phyloP scores from a whole-genome alignment of 441 rosid species.

The Francoa sonchifolia region DNA sequence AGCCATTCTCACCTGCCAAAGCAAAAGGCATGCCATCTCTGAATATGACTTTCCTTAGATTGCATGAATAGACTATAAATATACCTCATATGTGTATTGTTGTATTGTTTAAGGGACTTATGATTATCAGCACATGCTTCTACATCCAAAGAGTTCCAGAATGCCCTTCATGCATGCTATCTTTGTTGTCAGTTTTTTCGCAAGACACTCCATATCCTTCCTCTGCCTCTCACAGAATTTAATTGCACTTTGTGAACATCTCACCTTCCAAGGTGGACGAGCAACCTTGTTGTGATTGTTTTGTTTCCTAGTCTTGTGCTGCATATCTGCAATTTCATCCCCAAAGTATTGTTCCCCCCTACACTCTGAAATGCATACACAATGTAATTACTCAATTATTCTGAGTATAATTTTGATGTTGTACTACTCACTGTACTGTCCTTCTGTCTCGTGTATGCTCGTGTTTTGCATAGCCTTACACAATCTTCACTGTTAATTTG shows the following conservation, averaged over 20 bases:
- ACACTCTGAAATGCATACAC: too few relatives aligned
- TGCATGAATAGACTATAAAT: too few relatives aligned
- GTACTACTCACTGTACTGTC: too few relatives aligned
- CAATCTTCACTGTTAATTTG: too few relatives aligned
- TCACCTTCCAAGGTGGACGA: conserved; percentile 21
- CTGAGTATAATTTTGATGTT: too few relatives aligned
- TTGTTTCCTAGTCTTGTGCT: conserved; percentile 17
- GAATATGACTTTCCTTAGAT: too few relatives aligned
- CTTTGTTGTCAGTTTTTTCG: conserved; percentile 49
- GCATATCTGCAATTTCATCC: conserved; percentile 26
- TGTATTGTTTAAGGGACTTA: conserved; percentile 25
- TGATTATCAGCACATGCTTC: conserved; percentile 24
- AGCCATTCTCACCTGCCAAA: conserved; percentile 37
- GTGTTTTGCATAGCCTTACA: too few relatives aligned
- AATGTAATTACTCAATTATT: too few relatives aligned
- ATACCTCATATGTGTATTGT: conserved; percentile 50
- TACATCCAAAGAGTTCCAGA: too few relatives aligned
- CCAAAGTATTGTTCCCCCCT: conserved; percentile 41
- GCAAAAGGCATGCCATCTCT: too few relatives aligned
- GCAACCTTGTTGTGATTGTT: conserved; percentile 23
- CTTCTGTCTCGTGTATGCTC: too few relatives aligned
- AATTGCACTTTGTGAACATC: conserved; percentile 63
- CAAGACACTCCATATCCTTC: conserved; percentile 44
- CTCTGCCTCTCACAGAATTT: conserved; percentile 68
- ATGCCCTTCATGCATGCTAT: conserved; percentile 51